phyloP scores from a whole-genome alignment of 768 basidiomycete species.

The Lactarius evosmus region DNA sequence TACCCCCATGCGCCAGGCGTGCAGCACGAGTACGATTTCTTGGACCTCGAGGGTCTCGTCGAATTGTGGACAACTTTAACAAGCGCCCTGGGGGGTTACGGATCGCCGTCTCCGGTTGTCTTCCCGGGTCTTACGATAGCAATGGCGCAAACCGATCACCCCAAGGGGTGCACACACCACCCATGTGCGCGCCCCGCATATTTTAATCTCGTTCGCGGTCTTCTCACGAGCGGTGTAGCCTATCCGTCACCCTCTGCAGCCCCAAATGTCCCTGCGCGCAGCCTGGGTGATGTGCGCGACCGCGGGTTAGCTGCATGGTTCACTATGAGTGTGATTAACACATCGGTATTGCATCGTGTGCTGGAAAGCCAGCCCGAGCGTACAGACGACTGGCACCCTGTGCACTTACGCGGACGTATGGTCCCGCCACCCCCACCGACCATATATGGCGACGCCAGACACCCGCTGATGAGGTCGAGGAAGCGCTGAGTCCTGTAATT shows the following conservation, averaged over 20 bases:
- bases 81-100: neutral
- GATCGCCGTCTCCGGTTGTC: neutral
- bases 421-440: constrained; percentile 15
- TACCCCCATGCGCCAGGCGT: constrained; percentile 27
- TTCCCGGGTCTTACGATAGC: neutral
- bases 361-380: constrained; percentile 17
- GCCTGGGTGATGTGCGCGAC: constrained; percentile 19
- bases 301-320: constrained; percentile 27
- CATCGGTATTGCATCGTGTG: constrained; percentile 14
- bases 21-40: constrained; percentile 22
- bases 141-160: neutral
- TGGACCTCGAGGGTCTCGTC: constrained; percentile 22
- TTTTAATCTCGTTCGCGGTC: neutral
- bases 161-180: constrained; percentile 16
- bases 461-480: constrained; percentile 3
- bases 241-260: constrained; percentile 21
- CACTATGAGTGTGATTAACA: constrained; percentile 25
- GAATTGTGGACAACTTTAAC: constrained; percentile 21
- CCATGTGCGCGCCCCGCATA: constrained; percentile 22
- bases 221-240: constrained; percentile 14
- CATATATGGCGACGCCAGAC: neutral
- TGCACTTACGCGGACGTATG: constrained; percentile 17
- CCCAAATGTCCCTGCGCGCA: constrained; percentile 26
- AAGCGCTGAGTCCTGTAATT: constrained; percentile 13
- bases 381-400: constrained; percentile 15